Conservation (phyloP, 805 yeast genomes). For the Kurtzmaniella cleridarum region DNA sequence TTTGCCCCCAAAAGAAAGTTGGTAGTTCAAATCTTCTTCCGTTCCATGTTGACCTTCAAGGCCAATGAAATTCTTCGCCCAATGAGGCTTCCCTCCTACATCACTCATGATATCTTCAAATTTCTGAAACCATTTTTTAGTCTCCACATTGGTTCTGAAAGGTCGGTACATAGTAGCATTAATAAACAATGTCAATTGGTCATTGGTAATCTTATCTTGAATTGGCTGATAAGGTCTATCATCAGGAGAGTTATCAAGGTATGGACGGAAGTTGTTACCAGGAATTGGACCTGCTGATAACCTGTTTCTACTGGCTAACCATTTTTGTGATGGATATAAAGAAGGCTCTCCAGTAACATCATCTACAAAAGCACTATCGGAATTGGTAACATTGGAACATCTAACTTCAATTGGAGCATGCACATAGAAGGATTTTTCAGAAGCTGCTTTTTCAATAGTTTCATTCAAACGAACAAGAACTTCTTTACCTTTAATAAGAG, state of each 20-base stretch:
- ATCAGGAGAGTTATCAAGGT: conserved; percentile 71
- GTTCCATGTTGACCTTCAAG: conserved; percentile 31
- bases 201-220: conserved; percentile 50
- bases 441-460: conserved; percentile 57
- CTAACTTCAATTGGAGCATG: conserved; percentile 96
- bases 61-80: conserved; percentile 95
- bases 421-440: conserved; percentile 62
- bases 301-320: conserved; percentile 45
- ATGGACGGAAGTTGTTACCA: conserved; percentile 81
- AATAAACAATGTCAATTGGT: conserved; percentile 77
- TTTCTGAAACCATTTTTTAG: conserved; percentile 73
- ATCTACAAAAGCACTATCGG: conserved; percentile 30
- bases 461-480: conserved; percentile 59
- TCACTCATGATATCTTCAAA: conserved; percentile 75
- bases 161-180: conserved; percentile 97
- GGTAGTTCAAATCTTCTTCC: conserved; percentile 33
- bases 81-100: conserved; percentile 92
- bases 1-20: conserved; percentile 35
- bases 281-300: conserved; percentile 71
- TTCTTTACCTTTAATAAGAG: conserved; percentile 70
- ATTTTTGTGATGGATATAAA: conserved; percentile 40
- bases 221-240: conserved; percentile 50
- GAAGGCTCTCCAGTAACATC: conserved; percentile 32
- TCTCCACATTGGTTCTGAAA: conserved; percentile 68
- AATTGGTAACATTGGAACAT: conserved; percentile 75